A percentile compares a stretch with the other conserved stretches of the same genome.
phyloP scores from a whole-genome alignment of 2,329 filamentous ascomycete genomes.

The Cordyceps tenuipes region DNA sequence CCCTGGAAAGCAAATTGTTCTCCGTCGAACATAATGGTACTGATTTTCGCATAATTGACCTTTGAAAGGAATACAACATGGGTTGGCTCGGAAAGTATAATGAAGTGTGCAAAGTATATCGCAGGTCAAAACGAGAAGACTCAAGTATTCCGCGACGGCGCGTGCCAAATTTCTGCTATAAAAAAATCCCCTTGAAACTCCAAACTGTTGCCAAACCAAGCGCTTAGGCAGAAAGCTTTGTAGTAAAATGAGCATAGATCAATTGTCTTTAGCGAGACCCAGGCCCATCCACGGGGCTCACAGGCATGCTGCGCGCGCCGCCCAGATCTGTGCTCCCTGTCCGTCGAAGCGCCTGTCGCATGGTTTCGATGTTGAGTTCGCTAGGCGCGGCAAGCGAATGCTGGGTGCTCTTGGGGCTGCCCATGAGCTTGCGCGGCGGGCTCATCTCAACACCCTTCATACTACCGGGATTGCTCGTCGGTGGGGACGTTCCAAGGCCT shows the following conservation, averaged over 20 bases:
- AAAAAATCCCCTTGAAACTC: not conserved
- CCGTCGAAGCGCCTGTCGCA: slow-evolving; percentile 79
- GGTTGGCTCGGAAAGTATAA: not conserved
- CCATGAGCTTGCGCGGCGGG: slow-evolving; percentile 50
- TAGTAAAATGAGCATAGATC: not conserved
- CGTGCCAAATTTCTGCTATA: not conserved
- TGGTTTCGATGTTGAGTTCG: slow-evolving; percentile 85
- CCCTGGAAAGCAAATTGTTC: not conserved
- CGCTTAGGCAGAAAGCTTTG: not conserved
- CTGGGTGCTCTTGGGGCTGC: slow-evolving; percentile 53
- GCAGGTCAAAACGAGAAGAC: not conserved
- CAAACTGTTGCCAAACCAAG: slow-evolving; percentile 3
- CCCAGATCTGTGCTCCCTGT: slow-evolving; percentile 76
- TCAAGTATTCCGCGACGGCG: not conserved
- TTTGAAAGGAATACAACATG: not conserved
- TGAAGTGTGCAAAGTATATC: not conserved
- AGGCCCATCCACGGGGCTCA: slow-evolving; percentile 45
- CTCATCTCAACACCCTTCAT: slow-evolving; percentile 67
- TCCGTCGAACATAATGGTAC: not conserved
- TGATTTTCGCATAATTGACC: not conserved
- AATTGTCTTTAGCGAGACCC: slow-evolving; percentile 20
- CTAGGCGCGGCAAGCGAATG: slow-evolving; percentile 38
- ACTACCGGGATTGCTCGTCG: slow-evolving; percentile 66
- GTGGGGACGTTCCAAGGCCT: slow-evolving; percentile 59
- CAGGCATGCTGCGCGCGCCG: slow-evolving; percentile 45